Evolutionary conservation across 2,329 filamentous ascomycete species (phyloP).

Genomic region (Metarhizium rileyi): DNA sequence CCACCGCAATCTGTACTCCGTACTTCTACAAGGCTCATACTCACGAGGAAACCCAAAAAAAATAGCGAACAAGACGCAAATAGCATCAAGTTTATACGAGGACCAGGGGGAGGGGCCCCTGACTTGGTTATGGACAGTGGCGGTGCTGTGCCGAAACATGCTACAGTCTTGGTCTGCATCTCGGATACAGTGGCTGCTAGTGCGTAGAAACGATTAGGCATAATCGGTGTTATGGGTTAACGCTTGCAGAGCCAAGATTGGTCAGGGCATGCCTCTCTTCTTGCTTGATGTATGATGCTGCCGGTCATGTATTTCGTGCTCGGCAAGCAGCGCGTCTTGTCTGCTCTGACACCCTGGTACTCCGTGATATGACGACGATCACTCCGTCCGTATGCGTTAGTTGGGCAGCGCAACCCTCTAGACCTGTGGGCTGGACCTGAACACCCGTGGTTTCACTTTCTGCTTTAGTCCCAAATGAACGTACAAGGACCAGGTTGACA

Average conservation of each 20-base stretch:
- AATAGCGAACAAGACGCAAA: not conserved
- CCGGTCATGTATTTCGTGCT: no score
- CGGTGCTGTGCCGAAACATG: constrained; percentile 1
- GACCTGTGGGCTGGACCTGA: not conserved
- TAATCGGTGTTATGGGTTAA: no score
- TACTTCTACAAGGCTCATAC: not conserved
- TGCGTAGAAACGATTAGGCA: not conserved
- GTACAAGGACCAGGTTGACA: no score
- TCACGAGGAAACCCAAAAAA: not conserved
- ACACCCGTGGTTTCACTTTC: not conserved
- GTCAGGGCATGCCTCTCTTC: no score
- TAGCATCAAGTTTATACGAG: not conserved
- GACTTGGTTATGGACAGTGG: not conserved
- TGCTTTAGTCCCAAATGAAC: not conserved
- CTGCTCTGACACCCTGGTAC: no score
- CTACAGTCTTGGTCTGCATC: not conserved
- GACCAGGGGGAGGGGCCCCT: not conserved
- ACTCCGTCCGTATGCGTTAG: no score
- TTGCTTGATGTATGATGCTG: no score
- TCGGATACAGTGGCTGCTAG: not conserved
- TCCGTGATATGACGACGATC: no score
- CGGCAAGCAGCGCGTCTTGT: no score
- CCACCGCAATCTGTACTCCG: not conserved
- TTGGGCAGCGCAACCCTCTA: not conserved
- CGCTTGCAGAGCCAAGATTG: no score